Conservation (phyloP, 805 yeast species). For the Nakazawaea pomicola region DNA sequence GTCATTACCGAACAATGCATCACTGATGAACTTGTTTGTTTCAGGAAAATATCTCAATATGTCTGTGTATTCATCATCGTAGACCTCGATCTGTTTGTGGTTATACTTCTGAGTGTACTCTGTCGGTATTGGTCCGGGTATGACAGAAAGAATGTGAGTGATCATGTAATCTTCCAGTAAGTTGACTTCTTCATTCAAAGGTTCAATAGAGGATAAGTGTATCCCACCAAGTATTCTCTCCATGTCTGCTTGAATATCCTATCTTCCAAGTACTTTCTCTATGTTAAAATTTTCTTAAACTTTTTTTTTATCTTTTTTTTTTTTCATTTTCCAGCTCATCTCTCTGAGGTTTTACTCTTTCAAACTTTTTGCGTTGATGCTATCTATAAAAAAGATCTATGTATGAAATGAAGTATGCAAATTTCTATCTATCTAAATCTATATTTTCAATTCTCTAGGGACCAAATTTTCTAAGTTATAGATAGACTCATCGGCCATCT, state of each 20-base stretch:
- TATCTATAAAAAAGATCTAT: background rate
- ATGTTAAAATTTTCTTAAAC: background rate
- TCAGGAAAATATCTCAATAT: slow-evolving; percentile 58
- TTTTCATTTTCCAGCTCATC: background rate
- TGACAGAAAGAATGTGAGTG: slow-evolving; percentile 66
- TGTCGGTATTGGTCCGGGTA: slow-evolving; percentile 57
- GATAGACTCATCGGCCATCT: slow-evolving; percentile 4
- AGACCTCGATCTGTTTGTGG: slow-evolving; percentile 58
- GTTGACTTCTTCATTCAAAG: slow-evolving; percentile 51
- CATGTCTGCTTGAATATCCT: slow-evolving; percentile 19
- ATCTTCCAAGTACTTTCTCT: no score
- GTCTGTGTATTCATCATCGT: slow-evolving; percentile 68
- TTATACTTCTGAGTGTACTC: slow-evolving; percentile 42
- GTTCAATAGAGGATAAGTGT: slow-evolving; percentile 68
- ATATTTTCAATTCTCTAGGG: slow-evolving; percentile 3
- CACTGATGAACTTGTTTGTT: slow-evolving; percentile 61
- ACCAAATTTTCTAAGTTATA: slow-evolving; percentile 3
- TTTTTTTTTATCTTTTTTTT: slow-evolving; percentile 4
- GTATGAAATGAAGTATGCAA: no score
- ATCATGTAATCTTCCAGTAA: slow-evolving; percentile 49
- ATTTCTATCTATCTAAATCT: background rate
- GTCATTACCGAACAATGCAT: slow-evolving; percentile 47
- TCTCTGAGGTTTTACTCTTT: background rate
- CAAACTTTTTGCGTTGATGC: background rate
- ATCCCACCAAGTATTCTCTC: slow-evolving; percentile 75